These are phyloP conservation scores for Trichoderma erinaceum DNA, from an alignment of 495 filamentous ascomycete genomes.

Conservation along the genomic window DNA sequence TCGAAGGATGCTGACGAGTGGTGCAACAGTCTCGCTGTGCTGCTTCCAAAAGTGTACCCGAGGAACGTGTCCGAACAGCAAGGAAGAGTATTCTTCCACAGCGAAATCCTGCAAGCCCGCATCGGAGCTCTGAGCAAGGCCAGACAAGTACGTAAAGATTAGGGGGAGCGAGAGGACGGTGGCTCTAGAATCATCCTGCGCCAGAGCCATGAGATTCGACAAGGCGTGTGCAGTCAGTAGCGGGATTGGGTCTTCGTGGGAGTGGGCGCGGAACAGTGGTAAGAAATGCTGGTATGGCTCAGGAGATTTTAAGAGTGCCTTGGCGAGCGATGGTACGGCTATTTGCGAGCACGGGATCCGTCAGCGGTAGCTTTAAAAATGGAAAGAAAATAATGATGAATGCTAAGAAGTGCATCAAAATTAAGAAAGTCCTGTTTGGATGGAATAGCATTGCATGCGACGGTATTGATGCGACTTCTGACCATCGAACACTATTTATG, in stretches of 20 bases:
- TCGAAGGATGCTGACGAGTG: slow-evolving; percentile 76
- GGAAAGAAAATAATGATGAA: neutral
- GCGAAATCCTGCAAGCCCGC: slow-evolving; percentile 92
- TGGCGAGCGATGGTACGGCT: slow-evolving; percentile 74
- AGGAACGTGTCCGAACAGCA: slow-evolving; percentile 71
- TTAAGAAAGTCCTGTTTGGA: too few species aligned
- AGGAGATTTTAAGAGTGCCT: slow-evolving; percentile 65
- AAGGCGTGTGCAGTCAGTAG: slow-evolving; percentile 86
- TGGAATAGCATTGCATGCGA: too few species aligned
- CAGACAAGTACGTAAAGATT: slow-evolving; percentile 81
- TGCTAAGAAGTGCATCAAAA: neutral
- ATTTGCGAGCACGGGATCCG: slow-evolving; percentile 1
- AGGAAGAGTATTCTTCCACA: slow-evolving; percentile 80
- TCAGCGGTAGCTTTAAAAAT: neutral
- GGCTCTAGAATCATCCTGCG: slow-evolving; percentile 47
- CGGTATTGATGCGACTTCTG: too few species aligned
- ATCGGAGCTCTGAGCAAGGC: slow-evolving; percentile 65
- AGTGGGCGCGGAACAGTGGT: slow-evolving; percentile 75
- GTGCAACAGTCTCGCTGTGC: slow-evolving; percentile 71
- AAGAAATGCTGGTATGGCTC: slow-evolving; percentile 81
- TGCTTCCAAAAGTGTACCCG: slow-evolving; percentile 84
- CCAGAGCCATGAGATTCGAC: slow-evolving; percentile 68
- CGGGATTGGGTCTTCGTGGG: slow-evolving; percentile 78
- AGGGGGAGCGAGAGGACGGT: slow-evolving; percentile 72
- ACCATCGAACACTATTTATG: neutral